Evolutionary conservation across 768 basidiomycete genomes (phyloP).

Genomic region (Lactarius sp.): DNA sequence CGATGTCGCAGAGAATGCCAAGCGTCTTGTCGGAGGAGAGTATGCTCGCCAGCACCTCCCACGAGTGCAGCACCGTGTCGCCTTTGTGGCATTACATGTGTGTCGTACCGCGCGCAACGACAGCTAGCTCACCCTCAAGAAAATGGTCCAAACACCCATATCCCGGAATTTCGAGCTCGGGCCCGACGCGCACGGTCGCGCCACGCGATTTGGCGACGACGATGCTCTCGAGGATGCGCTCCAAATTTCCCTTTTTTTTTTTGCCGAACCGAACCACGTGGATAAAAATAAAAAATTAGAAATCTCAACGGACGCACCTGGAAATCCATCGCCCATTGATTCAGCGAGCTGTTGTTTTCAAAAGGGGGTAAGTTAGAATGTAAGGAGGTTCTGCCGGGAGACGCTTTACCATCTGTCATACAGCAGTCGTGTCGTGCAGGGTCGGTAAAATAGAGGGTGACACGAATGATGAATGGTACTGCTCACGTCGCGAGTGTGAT

Average conservation of each 20-base stretch:
- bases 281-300: neutral
- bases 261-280: neutral
- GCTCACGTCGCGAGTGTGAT: slow-evolving; percentile 82
- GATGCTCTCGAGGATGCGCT: slow-evolving; percentile 87
- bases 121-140: slow-evolving; percentile 64
- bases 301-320: slow-evolving; percentile 46
- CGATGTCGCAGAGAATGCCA: slow-evolving; percentile 94
- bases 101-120: too few species aligned
- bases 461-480: neutral
- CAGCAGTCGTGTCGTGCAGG: too few species aligned
- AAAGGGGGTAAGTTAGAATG: neutral
- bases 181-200: slow-evolving; percentile 89
- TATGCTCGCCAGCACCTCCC: slow-evolving; percentile 95
- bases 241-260: slow-evolving; percentile 94
- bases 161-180: slow-evolving; percentile 95
- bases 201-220: slow-evolving; percentile 81
- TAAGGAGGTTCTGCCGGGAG: slow-evolving; percentile 17
- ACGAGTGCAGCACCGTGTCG: slow-evolving; percentile 93
- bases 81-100: slow-evolving; percentile 44
- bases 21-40: slow-evolving; percentile 69
- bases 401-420: slow-evolving; percentile 14
- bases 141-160: slow-evolving; percentile 99
- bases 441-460: slow-evolving; percentile 32
- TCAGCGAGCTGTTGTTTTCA: slow-evolving; percentile 62
- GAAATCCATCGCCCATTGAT: slow-evolving; percentile 97